Base-by-base conservation (phyloP, 2,329 filamentous ascomycete species). In the Fusarium cyanostomum region DNA sequence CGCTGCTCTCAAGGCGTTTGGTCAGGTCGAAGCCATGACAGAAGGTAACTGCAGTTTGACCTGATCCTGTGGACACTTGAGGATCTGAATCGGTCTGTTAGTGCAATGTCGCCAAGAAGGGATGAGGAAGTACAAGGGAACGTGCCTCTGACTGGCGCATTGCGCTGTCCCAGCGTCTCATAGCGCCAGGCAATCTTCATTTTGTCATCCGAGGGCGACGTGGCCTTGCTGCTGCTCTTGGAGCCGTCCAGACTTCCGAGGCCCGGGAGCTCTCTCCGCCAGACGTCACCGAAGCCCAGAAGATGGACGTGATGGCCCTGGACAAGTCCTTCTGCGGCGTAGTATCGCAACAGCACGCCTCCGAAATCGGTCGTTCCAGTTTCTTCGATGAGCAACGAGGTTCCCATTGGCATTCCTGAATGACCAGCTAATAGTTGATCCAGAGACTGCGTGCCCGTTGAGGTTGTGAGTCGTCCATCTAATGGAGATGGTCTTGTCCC, bases 181-280 rank as follows among this genome's bases (percentile, higher is more conserved):
- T 99, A 99, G 75, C 95, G 86, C 95, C 95, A 99, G 4, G 95
- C 95, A 80, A 99, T 99, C 80, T 97, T 98, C 95, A 99, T 98
- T 77, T 89, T 94, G 62, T 94, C 91, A 12, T 83, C 82, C 3
- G 77, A 71, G 3, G 74, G 66, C 13, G 72, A 52, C 34, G 81
- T 79, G 28, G 82, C 68, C 52, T 75, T 79, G 68, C 66, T 78
- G 67, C 66, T 59, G 37, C 71, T 73, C 76, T 70, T 81, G 46
- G 81, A 77, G 63, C 74, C 61, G 43, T 71, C 67, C 13, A 77
- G 74, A 9, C 71, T 78, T 2, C 82, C 83, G 30, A 96, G 75
- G 0, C 91, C 94, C 4, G 95, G 95, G 18, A 99, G 80, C 68
- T 94, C 92, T 63, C 91, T 83, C 33, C 88, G 87, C 95, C 95